Percentiles rank a stretch among this genome's conserved stretches.
Conservation (phyloP, 202 grass and related monocot species). For the Setaria italica region DNA sequence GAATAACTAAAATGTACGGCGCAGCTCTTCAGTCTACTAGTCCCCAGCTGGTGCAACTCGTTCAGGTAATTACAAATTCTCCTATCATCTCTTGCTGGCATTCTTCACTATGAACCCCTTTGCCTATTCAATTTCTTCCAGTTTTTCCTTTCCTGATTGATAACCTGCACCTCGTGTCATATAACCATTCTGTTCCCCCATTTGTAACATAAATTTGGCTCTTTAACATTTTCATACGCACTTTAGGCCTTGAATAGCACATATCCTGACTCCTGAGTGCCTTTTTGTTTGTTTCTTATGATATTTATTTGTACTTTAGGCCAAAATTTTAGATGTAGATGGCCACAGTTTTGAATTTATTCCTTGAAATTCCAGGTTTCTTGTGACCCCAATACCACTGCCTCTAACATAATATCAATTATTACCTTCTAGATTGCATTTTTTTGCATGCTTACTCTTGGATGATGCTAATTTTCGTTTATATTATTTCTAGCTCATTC, state of each 20-base stretch:
- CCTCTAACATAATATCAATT: constrained; percentile 31
- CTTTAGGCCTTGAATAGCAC: constrained; percentile 1
- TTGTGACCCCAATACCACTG: background rate
- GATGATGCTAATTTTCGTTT: constrained; percentile 44
- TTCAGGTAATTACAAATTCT: constrained; percentile 65
- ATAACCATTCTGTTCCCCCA: background rate
- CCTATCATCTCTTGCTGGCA: constrained; percentile 24
- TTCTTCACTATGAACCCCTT: constrained; percentile 37
- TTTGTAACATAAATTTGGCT: constrained; percentile 5
- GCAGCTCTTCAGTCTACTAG: constrained; percentile 68
- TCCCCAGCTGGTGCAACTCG: constrained; percentile 65
- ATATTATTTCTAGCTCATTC: constrained; percentile 60
- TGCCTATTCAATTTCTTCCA: background rate
- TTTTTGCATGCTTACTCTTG: constrained; percentile 30
- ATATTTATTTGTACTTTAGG: constrained; percentile 26
- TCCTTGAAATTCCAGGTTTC: background rate
- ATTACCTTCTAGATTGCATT: constrained; percentile 36
- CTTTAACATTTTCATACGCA: background rate
- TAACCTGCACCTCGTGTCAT: constrained; percentile 29
- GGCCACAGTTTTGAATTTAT: constrained; percentile 11
- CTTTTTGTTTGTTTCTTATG: background rate
- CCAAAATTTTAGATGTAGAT: constrained; percentile 9
- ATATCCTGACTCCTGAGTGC: background rate
- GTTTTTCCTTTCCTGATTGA: constrained; percentile 13
- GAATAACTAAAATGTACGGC: constrained; percentile 66